Evolutionary conservation across 441 rosid species (phyloP), one percentile per base, ranked within the genome.

Genomic region (Jatropha podagrica): DNA sequence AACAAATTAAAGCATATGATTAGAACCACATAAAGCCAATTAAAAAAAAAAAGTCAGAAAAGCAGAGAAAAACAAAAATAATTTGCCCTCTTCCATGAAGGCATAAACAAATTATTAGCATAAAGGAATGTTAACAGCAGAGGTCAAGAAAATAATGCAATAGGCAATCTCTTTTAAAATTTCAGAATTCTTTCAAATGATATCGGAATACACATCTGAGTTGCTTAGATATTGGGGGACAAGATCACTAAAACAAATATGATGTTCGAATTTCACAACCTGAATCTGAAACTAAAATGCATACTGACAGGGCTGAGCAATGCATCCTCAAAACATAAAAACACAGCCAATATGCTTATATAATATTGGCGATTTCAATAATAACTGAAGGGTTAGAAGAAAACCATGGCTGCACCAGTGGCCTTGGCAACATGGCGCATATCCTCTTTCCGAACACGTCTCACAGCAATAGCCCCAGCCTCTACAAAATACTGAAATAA

Each of bases 361-460:
- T 49, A 14, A 44, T 26, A 73, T 18, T 58, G 38, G 27, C 27
- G 4, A 32, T 52, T 4, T 26, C 7, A 52, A 64, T 44, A 52
- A 23, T 71, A 18, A 71, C 54, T 37, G 6, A 23, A 65, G 54
- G 18, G 51, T 46, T 41, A 54, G 55, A 69, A 71, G 63, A 73
- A 80, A 40, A 90, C 99, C 95, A 92, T 80, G 71, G 98, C 92
- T 74, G 98, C 99, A 76, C 98, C 99, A 80, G 98, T 96, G 41
- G 98, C 99, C 85, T 96, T 96, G 60, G 99, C 99, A 75, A 96
- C 87, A 82, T 91, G 98, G 23, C 96, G 97, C 98, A 94, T 91
- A 85, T 96, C 98, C 83, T 96, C 98, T 79, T 94, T 96, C 61
- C 89, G 88, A 65, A 94, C 95, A 83, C 98, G 98, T 74, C 98